Conservation (phyloP, 345 rosid species). For the Citrus glauca region DNA sequence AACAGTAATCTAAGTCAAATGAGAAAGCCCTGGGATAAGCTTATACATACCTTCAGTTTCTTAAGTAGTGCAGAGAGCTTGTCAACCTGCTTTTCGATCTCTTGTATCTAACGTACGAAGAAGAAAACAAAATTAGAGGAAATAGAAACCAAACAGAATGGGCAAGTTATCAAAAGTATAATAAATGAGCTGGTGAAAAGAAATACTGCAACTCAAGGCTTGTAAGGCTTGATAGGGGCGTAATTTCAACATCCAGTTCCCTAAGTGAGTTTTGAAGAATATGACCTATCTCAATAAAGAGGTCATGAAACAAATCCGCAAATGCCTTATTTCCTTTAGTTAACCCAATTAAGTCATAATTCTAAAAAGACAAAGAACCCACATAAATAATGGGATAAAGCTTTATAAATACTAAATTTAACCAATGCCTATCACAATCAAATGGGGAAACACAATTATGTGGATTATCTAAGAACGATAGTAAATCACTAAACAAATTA, state of each 20-base stretch:
- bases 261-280: neutral
- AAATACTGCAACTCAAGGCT: neutral
- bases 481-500: slow-evolving; percentile 3
- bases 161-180: neutral
- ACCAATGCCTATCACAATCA: neutral
- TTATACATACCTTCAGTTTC: slow-evolving; percentile 53
- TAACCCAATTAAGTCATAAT: neutral
- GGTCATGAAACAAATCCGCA: neutral
- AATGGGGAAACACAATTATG: neutral
- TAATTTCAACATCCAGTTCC: neutral
- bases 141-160: neutral
- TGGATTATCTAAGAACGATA: neutral
- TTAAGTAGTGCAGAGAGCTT: slow-evolving; percentile 48
- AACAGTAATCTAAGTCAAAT: neutral
- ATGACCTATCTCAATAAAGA: neutral
- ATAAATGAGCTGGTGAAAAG: neutral
- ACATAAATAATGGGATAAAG: neutral
- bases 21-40: neutral
- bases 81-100: slow-evolving; percentile 55
- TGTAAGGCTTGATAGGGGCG: neutral
- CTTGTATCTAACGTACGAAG: slow-evolving; percentile 44
- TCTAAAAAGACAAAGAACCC: neutral
- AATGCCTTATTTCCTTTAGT: neutral
- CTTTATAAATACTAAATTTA: neutral
- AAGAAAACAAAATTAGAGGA: slow-evolving; percentile 2